These are phyloP conservation scores for Nitzschia sp. DNA, from an alignment of 108 stramenopile genomes.

Conservation along the genomic window DNA sequence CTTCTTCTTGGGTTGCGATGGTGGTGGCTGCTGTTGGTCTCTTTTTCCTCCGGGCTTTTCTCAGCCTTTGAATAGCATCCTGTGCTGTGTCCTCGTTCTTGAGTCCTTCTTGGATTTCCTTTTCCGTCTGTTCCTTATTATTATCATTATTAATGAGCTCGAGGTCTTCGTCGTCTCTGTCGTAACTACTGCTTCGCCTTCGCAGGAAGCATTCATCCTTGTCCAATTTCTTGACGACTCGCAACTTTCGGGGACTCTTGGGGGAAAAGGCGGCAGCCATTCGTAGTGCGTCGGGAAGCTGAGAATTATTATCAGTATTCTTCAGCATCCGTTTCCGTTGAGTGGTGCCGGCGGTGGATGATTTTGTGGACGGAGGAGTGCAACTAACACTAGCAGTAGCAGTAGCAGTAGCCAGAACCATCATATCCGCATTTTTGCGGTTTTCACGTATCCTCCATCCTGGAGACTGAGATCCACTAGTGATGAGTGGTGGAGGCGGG, in stretches of 20 bases:
- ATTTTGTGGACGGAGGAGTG: no score
- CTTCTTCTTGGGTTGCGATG: not conserved
- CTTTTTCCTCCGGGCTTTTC: not conserved
- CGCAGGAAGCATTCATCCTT: not conserved
- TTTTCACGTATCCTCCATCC: constrained; percentile 4
- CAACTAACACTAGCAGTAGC: no score
- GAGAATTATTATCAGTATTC: not conserved
- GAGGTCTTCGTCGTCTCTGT: not conserved
- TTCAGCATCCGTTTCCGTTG: not conserved
- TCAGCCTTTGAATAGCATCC: not conserved
- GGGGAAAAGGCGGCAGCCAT: not conserved
- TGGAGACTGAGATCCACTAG: not conserved
- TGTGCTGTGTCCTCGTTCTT: not conserved
- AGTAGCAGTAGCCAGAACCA: not conserved
- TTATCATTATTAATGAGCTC: not conserved
- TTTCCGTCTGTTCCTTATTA: not conserved
- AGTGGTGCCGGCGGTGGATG: no score
- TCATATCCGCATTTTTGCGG: not conserved
- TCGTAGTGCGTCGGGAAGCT: not conserved
- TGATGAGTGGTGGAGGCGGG: not conserved
- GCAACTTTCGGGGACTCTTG: not conserved
- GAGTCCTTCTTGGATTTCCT: not conserved
- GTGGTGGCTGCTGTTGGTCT: not conserved
- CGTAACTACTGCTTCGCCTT: not conserved
- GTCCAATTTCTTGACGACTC: not conserved